Base-by-base conservation (phyloP, 148 eudicot genomes). In the Rhododendron ferrugineum region DNA sequence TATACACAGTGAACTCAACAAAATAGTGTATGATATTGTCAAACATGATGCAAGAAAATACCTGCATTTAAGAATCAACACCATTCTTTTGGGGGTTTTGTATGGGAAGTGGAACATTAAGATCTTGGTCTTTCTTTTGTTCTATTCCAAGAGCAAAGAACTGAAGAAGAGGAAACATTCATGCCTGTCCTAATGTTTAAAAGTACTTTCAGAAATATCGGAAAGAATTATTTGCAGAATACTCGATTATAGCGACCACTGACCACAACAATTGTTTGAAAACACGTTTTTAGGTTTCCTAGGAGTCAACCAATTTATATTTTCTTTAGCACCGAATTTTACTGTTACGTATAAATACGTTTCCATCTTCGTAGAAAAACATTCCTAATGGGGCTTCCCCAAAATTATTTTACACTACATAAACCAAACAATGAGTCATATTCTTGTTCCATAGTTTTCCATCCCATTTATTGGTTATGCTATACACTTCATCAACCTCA, bases 141-240 rank as follows among this genome's bases (percentile, higher is more conserved):
- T 81, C 11, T 56, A 34, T 34, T 81, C 66, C 40, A 80, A 80
- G 56, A 22, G 82, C 64, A 80, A 52, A 54, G 68, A 79, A 47
- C 37, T 47, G 18, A 26, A 79, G 60, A 79, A 30, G 46, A 26
- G 60, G 28, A n/a, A 46, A 79, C 32, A 52, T 56, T 54, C 72
- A 54, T 20, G 72, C 37, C 47, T 54, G 20, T 36, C 36, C 40
- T 18, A 81, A 34, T 18, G 70, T 34, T 36, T 34, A 6, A 30
- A 50, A 8, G 30, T 56, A 54, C 50, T 34, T 3, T 36, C 30
- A 58, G 28, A 22, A 56, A 56, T 3, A 36, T 58, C 70, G 22
- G 32, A 37, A 10, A 56, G 20, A 20, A 32, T 28, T 50, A 54
- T 36, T 58, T 20, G 70, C n/a, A 81, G 83, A 64, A 81, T 22